phyloP scores from a whole-genome alignment of 1,139 yeast species.

The Taphrina pruni region DNA sequence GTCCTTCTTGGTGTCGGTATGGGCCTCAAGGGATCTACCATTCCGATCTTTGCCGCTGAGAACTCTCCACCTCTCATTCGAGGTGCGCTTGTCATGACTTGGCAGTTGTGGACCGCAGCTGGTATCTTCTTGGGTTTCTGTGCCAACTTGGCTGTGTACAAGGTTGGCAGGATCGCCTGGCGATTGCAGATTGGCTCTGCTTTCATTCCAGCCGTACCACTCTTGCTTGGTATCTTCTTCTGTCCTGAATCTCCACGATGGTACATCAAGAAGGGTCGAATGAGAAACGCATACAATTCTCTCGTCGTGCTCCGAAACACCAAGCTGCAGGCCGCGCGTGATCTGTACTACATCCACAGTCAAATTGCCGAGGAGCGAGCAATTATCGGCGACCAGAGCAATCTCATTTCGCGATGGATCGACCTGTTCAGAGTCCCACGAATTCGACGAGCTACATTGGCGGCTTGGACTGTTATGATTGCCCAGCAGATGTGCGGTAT shows the following conservation, averaged over 20 bases:
- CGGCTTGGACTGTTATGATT: conserved; percentile 81
- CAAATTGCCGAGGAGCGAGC: conserved; percentile 70
- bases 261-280: conserved; percentile 71
- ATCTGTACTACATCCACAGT: conserved; percentile 72
- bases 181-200: conserved; percentile 82
- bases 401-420: conserved; percentile 48
- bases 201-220: conserved; percentile 71
- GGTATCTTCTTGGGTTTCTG: conserved; percentile 85
- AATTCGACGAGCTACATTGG: conserved; percentile 81
- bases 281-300: conserved; percentile 63
- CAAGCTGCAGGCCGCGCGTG: conserved; percentile 72
- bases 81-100: conserved; percentile 82
- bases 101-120: conserved; percentile 89
- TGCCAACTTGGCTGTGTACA: conserved; percentile 66
- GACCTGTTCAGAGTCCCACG: conserved; percentile 71
- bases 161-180: conserved; percentile 68
- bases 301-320: conserved; percentile 60
- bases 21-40: conserved; percentile 81
- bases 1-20: conserved; percentile 76
- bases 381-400: conserved; percentile 52
- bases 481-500: conserved; percentile 95
- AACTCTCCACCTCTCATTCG: conserved; percentile 76
- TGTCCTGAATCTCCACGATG: conserved; percentile 84
- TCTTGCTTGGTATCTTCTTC: conserved; percentile 69
- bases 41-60: conserved; percentile 82